phyloP scores from a whole-genome alignment of 148 eudicot genomes.

The Camellia granthamiana region DNA sequence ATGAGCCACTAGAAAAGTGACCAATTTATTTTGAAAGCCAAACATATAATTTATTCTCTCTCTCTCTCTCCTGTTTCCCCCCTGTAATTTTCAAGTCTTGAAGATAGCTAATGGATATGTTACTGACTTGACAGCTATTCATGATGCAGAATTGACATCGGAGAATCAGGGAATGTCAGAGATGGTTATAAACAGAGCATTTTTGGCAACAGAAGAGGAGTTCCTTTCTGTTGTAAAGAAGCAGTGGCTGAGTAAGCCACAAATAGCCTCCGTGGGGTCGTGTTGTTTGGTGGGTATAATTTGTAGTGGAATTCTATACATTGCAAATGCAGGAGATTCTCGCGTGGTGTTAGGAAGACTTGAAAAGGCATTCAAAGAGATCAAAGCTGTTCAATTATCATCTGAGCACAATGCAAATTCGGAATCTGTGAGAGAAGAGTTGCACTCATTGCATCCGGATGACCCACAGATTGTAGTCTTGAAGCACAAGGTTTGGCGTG shows the following conservation, averaged over 20 bases:
- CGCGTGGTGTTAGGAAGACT: slow-evolving; percentile 66
- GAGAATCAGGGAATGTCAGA: slow-evolving; percentile 61
- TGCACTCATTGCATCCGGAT: slow-evolving; percentile 57
- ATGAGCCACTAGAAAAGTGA: background rate
- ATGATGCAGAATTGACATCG: slow-evolving; percentile 63
- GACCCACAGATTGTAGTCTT: slow-evolving; percentile 75
- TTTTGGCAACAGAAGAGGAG: slow-evolving; percentile 69
- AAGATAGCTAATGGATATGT: slow-evolving; percentile 20
- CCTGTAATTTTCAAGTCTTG: background rate
- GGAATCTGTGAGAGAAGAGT: slow-evolving; percentile 66
- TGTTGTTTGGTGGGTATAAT: slow-evolving; percentile 78
- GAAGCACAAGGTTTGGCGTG: slow-evolving; percentile 89
- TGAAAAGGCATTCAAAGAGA: slow-evolving; percentile 32
- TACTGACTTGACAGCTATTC: slow-evolving; percentile 47
- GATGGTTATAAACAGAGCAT: slow-evolving; percentile 64
- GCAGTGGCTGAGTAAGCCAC: slow-evolving; percentile 59
- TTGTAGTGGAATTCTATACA: slow-evolving; percentile 59
- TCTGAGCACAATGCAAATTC: slow-evolving; percentile 73
- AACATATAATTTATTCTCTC: background rate
- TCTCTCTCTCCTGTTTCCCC: background rate
- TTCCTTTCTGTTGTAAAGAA: slow-evolving; percentile 59
- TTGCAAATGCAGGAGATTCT: slow-evolving; percentile 88
- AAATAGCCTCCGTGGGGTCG: slow-evolving; percentile 79
- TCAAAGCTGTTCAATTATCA: slow-evolving; percentile 69
- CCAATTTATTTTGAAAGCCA: background rate